Base-by-base conservation (phyloP, 2,329 filamentous ascomycete species). In the Didymellaceae sp. region DNA sequence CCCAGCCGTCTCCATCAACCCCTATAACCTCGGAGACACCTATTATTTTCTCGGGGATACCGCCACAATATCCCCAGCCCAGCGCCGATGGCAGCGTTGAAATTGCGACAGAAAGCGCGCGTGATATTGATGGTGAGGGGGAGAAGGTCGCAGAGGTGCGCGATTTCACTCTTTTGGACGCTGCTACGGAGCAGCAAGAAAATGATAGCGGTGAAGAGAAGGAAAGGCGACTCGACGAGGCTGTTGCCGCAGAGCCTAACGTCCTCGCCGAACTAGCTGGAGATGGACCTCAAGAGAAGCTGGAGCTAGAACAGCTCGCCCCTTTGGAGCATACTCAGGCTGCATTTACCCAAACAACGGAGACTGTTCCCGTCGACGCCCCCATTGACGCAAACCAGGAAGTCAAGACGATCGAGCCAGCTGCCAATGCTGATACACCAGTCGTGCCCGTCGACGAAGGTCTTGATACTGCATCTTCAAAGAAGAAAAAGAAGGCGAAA, bases 1-100 rank as follows among this genome's bases (percentile, higher is more conserved):
- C 63, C 64, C 63, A 63, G 63, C 45, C 63, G 63, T 66, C 63
- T 66, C 63, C 59, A 50, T 52, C 55, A 54, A 57, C 49, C 41
- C 57, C 61, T 62, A 57, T 39, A 63, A 59, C 58, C 63, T 66
- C 63, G 59, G 63, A 64, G 58, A 64, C 61, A 58, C 57, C 57
- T 55, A 42, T 61, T 58, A 55, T 55, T 59, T 61, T 63, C 62
- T 64, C 61, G 46, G 61, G 59, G 62, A 61, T 64, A 64, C 62
- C 62, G 62, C 54, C 62, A 49, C 61, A 59, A 49, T 63, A 66
- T 64, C 58, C 62, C 61, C 58, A 45, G 45, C 50, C 61, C 55
- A 45, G 45, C 55, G 55, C 56, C 55, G 60, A 55, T 55, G 62
- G 57, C 55, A 57, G 62, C 64, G 57, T 57, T 62, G 59, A 54